phyloP scores from a whole-genome alignment of 495 filamentous ascomycete genomes.

The Penicillium ucsense region DNA sequence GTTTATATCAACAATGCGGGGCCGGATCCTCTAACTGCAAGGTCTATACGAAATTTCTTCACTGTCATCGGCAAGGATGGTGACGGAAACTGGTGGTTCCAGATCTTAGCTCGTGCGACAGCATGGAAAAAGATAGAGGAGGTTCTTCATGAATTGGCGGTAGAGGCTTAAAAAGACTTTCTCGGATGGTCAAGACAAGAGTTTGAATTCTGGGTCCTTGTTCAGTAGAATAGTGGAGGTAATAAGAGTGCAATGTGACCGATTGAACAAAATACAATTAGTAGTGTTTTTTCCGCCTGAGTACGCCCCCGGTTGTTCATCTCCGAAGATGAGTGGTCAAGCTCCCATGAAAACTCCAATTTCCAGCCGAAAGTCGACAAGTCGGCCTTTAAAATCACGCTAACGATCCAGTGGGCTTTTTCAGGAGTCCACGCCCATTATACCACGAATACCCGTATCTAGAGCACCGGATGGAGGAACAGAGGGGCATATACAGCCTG shows the following conservation, averaged over 20 bases:
- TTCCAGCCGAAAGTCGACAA: background rate
- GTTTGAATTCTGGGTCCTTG: too few species aligned
- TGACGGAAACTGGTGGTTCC: constrained; percentile 2
- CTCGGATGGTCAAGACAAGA: too few species aligned
- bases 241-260: background rate
- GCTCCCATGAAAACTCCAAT: too few species aligned
- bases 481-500: constrained; percentile 21
- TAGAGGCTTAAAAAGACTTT: background rate
- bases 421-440: constrained; percentile 3
- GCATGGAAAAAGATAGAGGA: background rate
- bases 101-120: constrained; percentile 1
- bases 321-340: too few species aligned
- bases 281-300: too few species aligned
- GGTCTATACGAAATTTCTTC: constrained; percentile 1
- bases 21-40: background rate
- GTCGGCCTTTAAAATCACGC: background rate
- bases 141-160: background rate
- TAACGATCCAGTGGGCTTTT: background rate
- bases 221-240: background rate
- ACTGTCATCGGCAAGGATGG: constrained; percentile 4
- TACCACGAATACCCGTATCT: constrained; percentile 5
- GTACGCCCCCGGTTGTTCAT: too few species aligned
- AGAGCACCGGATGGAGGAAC: constrained; percentile 3
- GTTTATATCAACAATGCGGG: background rate
- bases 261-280: too few species aligned